Base-by-base conservation (phyloP, 1,139 yeast genomes). In the Zygoascus meyerae region DNA sequence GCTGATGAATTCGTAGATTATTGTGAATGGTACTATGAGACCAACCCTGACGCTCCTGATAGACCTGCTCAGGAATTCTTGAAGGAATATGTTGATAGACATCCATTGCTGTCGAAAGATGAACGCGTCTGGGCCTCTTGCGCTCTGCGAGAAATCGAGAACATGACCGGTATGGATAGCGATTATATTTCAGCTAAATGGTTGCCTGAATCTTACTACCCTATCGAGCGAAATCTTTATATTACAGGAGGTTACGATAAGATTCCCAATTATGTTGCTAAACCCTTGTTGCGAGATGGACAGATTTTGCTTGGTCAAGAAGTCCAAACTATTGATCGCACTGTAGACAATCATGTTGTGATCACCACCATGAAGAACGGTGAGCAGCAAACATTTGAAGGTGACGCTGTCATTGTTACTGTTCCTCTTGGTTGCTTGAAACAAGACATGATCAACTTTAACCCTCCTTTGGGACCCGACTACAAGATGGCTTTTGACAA, bases 91-190 rank as follows among this genome's bases (percentile, higher is more conserved):
- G 54, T 81, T 12, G 63, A 60, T 35, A 66, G 67, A 46, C 77
- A 74, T 14, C 59, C 65, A 31, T 59, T 79, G 33, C 63, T 84
- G 38, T 72, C 80, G 1, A 62, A 65, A 34, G 74, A 69, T 2
- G 94, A 83, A 59, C 68, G 71, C 18, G 60, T 62, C 40, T 71
- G 72, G 56, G 71, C 79, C 21, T 73, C 77, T 2, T 77, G 78
- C 50, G 63, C 74, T 48, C 63, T 77, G 38, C 66, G 94, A 52
- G 73, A 73, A 50, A 63, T 78, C 47, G 95, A 86, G 59, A 64
- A 81, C 31, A 85, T 94, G 94, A 85, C 78, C 61, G 94, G 95
- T 0, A 68, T 81, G 28, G 70, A 80, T 38, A 76, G 84, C 75
- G 77, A 77, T 42, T 59, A 64, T 31, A 70, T 82, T 58, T 82